A percentile compares a stretch with the other conserved stretches of the same genome.
Evolutionary conservation across 106 monocot genomes (phyloP).

Genomic region (Platanthera guangdongensis): DNA sequence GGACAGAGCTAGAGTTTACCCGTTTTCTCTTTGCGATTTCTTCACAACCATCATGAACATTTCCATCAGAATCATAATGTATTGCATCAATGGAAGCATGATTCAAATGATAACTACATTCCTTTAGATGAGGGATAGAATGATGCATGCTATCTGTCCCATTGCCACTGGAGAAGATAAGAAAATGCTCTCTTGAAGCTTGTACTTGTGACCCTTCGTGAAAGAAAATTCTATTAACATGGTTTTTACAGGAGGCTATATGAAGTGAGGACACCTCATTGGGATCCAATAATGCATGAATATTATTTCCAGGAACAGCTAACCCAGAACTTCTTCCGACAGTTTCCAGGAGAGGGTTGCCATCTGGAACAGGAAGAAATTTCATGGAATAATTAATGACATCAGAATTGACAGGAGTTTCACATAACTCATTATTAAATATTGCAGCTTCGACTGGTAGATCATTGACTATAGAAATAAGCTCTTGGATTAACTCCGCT

Average conservation of each 20-base stretch:
- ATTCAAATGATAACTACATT: neutral
- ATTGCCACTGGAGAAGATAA: slow-evolving; percentile 7
- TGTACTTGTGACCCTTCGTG: neutral
- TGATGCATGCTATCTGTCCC: neutral
- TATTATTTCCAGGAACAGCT: neutral
- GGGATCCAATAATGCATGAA: neutral
- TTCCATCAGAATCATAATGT: neutral
- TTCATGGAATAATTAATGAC: slow-evolving; percentile 7
- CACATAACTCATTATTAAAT: neutral
- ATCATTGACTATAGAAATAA: slow-evolving; percentile 22
- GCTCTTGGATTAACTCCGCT: slow-evolving; percentile 29
- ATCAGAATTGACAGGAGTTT: neutral
- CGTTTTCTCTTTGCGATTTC: neutral
- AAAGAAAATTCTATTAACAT: neutral
- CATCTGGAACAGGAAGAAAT: slow-evolving; percentile 11
- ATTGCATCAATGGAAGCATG: neutral
- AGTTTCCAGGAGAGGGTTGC: neutral
- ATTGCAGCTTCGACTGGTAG: neutral
- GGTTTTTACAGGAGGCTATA: neutral
- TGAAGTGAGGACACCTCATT: neutral
- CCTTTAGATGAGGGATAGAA: neutral
- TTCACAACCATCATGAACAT: slow-evolving; percentile 1
- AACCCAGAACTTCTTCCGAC: neutral
- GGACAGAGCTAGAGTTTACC: neutral
- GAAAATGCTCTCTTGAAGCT: neutral